These are phyloP conservation scores for Penicillium longicatenatum DNA, from an alignment of 495 filamentous ascomycete species.

Conservation along the genomic window DNA sequence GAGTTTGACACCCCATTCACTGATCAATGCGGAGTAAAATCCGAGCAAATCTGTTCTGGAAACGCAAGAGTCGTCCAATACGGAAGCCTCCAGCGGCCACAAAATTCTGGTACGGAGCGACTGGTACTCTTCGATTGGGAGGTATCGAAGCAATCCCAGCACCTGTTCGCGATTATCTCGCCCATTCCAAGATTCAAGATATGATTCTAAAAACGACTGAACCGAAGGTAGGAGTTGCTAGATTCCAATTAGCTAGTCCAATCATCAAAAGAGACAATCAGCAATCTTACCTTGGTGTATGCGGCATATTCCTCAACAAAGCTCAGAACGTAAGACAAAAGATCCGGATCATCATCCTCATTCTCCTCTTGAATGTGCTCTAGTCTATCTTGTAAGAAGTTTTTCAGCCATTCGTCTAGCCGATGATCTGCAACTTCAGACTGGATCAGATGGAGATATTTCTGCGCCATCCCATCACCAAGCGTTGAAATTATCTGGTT, in stretches of 20 bases:
- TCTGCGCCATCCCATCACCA: slow-evolving; percentile 75
- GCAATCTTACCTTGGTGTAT: slow-evolving; percentile 61
- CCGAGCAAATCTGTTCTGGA: slow-evolving; percentile 59
- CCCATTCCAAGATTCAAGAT: slow-evolving; percentile 71
- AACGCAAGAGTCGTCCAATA: slow-evolving; percentile 52
- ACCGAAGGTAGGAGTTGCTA: slow-evolving; percentile 64
- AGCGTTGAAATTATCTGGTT: slow-evolving; percentile 79
- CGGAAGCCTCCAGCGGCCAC: slow-evolving; percentile 55
- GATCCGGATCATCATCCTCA: slow-evolving; percentile 48
- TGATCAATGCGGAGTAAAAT: slow-evolving; percentile 73
- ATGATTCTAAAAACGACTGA: slow-evolving; percentile 61
- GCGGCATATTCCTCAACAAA: slow-evolving; percentile 60
- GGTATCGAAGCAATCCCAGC: slow-evolving; percentile 64
- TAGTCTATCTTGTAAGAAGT: slow-evolving; percentile 60
- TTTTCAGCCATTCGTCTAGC: slow-evolving; percentile 66
- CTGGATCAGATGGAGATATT: slow-evolving; percentile 66
- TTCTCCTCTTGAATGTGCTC: slow-evolving; percentile 50
- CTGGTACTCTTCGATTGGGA: slow-evolving; percentile 61
- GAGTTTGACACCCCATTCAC: slow-evolving; percentile 62
- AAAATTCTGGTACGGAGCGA: slow-evolving; percentile 51
- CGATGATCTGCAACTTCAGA: slow-evolving; percentile 57
- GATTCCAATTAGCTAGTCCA: not conserved
- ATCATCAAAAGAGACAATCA: not conserved
- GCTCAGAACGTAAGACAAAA: slow-evolving; percentile 51
- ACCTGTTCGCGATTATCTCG: slow-evolving; percentile 57